These are phyloP conservation scores for Penicillium taxi DNA, from an alignment of 495 filamentous ascomycete genomes.

Conservation along the genomic window DNA sequence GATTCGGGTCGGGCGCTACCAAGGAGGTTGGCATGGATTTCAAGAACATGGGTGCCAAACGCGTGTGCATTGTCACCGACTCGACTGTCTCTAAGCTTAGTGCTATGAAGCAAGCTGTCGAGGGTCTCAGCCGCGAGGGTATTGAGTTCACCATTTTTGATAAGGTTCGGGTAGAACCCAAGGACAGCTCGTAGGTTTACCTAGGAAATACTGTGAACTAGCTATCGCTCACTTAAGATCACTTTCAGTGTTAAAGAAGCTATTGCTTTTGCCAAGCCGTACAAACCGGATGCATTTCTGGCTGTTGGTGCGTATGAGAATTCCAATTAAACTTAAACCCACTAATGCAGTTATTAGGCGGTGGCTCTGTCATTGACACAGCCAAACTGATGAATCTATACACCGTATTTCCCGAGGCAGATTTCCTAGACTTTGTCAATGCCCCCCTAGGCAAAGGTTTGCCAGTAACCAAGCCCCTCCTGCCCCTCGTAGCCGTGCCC, in stretches of 20 bases:
- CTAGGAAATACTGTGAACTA: no score
- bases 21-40: conserved; percentile 99
- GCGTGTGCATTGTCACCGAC: conserved; percentile 89
- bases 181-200: conserved; percentile 70
- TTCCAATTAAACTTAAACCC: neutral
- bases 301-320: conserved; percentile 60
- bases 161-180: conserved; percentile 75
- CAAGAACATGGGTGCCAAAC: conserved; percentile 76
- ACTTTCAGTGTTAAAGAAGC: conserved; percentile 66
- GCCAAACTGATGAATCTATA: conserved; percentile 99
- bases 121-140: conserved; percentile 66
- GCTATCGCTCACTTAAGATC: conserved; percentile 1
- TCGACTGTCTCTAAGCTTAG: conserved; percentile 65
- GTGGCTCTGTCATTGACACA: conserved; percentile 88
- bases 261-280: conserved; percentile 72
- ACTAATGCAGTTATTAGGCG: conserved; percentile 22
- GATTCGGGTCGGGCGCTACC: conserved; percentile 89
- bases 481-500: conserved; percentile 82
- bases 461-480: conserved; percentile 71
- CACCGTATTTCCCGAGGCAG: conserved; percentile 73
- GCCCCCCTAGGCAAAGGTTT: conserved; percentile 83
- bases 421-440: conserved; percentile 96
- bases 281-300: conserved; percentile 77
- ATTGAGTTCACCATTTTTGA: conserved; percentile 75
- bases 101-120: conserved; percentile 76